phyloP scores from a whole-genome alignment of 176 grass and related monocot genomes.

The Olyra latifolia region DNA sequence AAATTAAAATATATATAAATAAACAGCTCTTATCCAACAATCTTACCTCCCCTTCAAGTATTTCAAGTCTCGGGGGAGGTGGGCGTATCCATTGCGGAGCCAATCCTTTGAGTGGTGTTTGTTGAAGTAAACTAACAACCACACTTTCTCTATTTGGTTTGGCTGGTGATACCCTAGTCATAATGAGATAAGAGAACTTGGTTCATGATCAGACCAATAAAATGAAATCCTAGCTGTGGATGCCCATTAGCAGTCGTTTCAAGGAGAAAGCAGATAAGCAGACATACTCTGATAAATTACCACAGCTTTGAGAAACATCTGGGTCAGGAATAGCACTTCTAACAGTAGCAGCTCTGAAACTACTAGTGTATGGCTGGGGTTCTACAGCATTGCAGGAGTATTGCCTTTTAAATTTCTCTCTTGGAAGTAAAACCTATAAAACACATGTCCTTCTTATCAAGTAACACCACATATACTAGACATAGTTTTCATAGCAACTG shows the following conservation, averaged over 20 bases:
- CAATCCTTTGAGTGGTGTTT: constrained; percentile 56
- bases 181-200: constrained; percentile 29
- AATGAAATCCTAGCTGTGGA: constrained; percentile 1
- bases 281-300: constrained; percentile 71
- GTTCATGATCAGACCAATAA: constrained; percentile 16
- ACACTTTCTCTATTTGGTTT: constrained; percentile 70
- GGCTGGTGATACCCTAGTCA: constrained; percentile 46
- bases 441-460: constrained; percentile 19
- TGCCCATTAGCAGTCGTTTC: constrained; percentile 13
- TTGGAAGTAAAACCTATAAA: constrained; percentile 69
- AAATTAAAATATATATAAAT: constrained; percentile 13
- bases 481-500: constrained; percentile 1
- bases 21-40: constrained; percentile 22
- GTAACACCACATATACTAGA: constrained; percentile 19
- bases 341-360: constrained; percentile 60
- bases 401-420: constrained; percentile 67
- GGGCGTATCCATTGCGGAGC: constrained; percentile 83
- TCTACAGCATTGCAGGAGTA: constrained; percentile 19
- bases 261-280: constrained; percentile 15
- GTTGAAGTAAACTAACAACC: constrained; percentile 67
- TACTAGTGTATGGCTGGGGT: constrained; percentile 37
- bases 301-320: constrained; percentile 59
- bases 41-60: constrained; percentile 90
- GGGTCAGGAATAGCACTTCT: constrained; percentile 85
- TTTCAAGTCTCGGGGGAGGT: constrained; percentile 77